phyloP scores from a whole-genome alignment of 2,329 filamentous ascomycete genomes.

The Aotearoamyces nothofagi region DNA sequence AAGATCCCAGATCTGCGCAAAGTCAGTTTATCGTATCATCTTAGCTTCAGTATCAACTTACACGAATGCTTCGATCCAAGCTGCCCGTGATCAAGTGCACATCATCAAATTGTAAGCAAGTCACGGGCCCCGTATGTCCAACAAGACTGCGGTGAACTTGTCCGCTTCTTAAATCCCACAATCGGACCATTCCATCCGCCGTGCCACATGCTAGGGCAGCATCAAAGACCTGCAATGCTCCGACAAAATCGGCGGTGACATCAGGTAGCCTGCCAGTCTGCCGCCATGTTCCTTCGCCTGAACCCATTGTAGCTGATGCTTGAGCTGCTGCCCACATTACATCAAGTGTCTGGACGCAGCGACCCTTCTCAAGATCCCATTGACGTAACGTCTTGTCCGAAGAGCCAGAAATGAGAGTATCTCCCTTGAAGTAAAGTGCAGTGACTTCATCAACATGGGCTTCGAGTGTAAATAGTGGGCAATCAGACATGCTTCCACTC shows the following conservation, averaged over 20 bases:
- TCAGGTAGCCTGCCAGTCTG: slow-evolving; percentile 49
- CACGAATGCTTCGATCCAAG: slow-evolving; percentile 80
- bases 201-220: slow-evolving; percentile 91
- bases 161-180: slow-evolving; percentile 93
- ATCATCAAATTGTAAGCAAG: slow-evolving; percentile 90
- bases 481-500: slow-evolving; percentile 74
- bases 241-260: slow-evolving; percentile 76
- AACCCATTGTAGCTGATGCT: slow-evolving; percentile 54
- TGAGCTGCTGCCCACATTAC: slow-evolving; percentile 97
- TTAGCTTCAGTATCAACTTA: slow-evolving; percentile 32
- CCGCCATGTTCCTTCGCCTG: slow-evolving; percentile 53
- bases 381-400: slow-evolving; percentile 95
- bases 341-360: slow-evolving; percentile 92
- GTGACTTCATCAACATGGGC: slow-evolving; percentile 92
- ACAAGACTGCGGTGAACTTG: slow-evolving; percentile 95
- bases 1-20: slow-evolving; percentile 87
- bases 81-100: slow-evolving; percentile 89
- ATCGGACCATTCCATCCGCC: slow-evolving; percentile 87
- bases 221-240: slow-evolving; percentile 89
- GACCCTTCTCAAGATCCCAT: slow-evolving; percentile 95
- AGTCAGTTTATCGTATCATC: slow-evolving; percentile 9
- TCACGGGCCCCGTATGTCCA: slow-evolving; percentile 88
- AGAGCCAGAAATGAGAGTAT: slow-evolving; percentile 86
- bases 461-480: slow-evolving; percentile 73
- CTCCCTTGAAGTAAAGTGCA: slow-evolving; percentile 76